Base-by-base conservation (phyloP, 495 filamentous ascomycete genomes). In the Neurospora terricola region DNA sequence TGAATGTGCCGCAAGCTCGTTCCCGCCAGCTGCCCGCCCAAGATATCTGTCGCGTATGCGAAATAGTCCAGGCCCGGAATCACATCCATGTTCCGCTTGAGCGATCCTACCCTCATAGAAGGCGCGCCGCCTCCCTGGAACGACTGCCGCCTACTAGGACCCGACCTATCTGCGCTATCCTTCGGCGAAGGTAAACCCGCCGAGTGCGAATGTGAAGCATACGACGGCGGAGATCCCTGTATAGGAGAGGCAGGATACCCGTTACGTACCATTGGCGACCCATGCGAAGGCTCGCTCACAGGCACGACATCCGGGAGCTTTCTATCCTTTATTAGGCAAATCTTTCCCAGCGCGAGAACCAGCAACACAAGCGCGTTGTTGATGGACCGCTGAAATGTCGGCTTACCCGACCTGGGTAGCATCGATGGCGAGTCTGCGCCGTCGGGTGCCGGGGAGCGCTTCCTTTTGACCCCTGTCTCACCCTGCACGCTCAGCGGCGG, bases 21-120 rank as follows among this genome's bases (percentile, higher is more conserved):
- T 9, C 90, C 92, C 6, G 92, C 94, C 71, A 90, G 86, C 34
- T 94, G 88, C 45, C 87, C 90, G 1, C 94, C 96, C 38, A 98
- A 83, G n/a, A 98, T 97, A 75, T 92, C 90, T 4, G 91, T 91
- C 2, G 94, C 96, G 75, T 92, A 89, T 16, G 90, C 91, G 81
- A 94, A 98, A 78, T 97, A 96, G 21, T 93, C 91, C 72, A 98
- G 82, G 0, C 96, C 96, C 1, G 96, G 95, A 73, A 98, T 91
- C 8, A 91, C 86, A 77, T 97, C 93, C n/a, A 94, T 80, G 78
- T 99, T 97, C 71, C 88, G 85, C 66, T 80, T 84, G 30, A 82
- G 74, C 6, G 81, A 78, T 2, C 68, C 74, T 10, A 73, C 23
- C 71, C 77, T 78, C 3, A 76, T 69, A 34, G 76, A 62, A 1